phyloP scores from a whole-genome alignment of 2,329 filamentous ascomycete genomes.

The Elsinoe necatrix region DNA sequence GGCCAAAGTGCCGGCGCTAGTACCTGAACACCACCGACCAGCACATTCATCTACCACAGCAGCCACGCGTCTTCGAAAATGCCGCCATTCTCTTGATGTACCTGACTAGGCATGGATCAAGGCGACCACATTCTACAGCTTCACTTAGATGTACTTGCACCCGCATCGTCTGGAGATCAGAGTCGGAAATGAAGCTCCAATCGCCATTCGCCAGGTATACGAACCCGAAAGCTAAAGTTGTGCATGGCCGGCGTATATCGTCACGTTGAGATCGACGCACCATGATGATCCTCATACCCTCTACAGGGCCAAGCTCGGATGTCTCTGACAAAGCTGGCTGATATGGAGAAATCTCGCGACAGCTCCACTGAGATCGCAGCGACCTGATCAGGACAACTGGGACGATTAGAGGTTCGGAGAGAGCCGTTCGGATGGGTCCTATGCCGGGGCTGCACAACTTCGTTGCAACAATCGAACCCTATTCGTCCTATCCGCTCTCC shows the following conservation, averaged over 20 bases:
- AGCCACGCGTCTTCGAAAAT: background rate
- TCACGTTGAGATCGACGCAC: background rate
- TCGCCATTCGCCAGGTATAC: background rate
- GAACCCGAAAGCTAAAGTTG: background rate
- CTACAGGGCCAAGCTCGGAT: background rate
- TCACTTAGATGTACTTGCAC: background rate
- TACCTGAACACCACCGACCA: background rate
- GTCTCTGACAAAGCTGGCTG: background rate
- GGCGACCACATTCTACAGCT: background rate
- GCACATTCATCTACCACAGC: background rate
- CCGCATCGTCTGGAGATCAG: too few species aligned
- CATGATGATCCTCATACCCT: background rate
- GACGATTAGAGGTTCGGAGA: too few species aligned
- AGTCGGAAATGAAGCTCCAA: background rate
- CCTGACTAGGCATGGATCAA: background rate
- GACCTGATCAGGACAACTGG: background rate
- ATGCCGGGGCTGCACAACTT: background rate
- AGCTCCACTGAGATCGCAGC: background rate
- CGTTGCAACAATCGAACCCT: background rate
- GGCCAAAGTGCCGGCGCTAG: constrained; percentile 1
- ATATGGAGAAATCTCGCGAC: background rate
- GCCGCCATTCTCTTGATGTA: background rate
- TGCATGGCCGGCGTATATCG: background rate
- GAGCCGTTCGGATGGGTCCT: background rate
- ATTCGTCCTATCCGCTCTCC: background rate